Conservation (phyloP, 345 rosid genomes). For the Eucalyptus sp. region DNA sequence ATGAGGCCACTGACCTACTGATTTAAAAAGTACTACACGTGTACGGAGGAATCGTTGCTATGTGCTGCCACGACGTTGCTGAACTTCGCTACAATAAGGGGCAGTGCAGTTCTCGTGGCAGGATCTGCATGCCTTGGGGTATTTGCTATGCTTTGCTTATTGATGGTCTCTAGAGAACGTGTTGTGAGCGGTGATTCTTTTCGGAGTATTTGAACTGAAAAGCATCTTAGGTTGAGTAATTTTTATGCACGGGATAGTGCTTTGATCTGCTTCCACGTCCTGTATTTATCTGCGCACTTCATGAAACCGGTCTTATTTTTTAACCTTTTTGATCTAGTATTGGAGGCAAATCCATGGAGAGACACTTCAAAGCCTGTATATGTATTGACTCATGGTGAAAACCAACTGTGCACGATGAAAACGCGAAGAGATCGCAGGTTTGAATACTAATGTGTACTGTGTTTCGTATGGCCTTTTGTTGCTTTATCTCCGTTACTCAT, state of each 20-base stretch:
- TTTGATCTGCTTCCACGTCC: not conserved
- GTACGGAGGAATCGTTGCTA: not conserved
- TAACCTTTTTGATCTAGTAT: slow-evolving; percentile 25
- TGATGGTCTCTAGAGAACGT: not conserved
- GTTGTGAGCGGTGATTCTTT: not conserved
- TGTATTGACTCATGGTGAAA: slow-evolving; percentile 69
- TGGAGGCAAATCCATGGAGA: slow-evolving; percentile 98
- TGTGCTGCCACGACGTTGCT: not conserved
- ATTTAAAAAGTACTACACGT: not conserved
- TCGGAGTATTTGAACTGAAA: not conserved
- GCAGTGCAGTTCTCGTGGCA: not conserved
- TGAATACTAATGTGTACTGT: not conserved
- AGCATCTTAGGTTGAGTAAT: not conserved
- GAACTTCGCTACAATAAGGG: not conserved
- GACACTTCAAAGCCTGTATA: slow-evolving; percentile 77
- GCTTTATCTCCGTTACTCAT: not conserved
- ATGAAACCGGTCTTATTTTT: not conserved
- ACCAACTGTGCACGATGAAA: slow-evolving; percentile 89
- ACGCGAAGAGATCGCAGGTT: slow-evolving; percentile 88
- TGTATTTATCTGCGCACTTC: not conserved
- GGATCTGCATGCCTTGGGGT: not conserved
- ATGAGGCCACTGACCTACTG: not conserved
- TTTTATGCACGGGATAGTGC: not conserved
- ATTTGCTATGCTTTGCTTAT: not conserved
- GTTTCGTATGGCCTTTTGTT: not conserved